Percentiles rank a stretch among this genome's conserved stretches.
phyloP scores from a whole-genome alignment of 2,329 filamentous ascomycete genomes.

The Chaetomiaceae sp. region DNA sequence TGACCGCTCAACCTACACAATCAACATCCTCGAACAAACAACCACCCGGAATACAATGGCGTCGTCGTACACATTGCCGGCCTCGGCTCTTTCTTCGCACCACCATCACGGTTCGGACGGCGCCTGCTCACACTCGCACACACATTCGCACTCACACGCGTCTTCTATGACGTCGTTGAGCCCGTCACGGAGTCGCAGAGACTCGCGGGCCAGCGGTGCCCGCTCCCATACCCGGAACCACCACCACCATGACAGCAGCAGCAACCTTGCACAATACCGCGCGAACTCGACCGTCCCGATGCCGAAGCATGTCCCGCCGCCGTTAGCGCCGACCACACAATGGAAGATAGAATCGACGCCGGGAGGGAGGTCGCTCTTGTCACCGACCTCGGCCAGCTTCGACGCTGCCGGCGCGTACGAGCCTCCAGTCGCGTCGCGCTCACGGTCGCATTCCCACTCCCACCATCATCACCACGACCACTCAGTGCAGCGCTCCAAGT shows the following conservation, averaged over 20 bases:
- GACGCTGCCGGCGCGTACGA: conserved; percentile 29
- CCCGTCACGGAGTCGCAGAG: conserved; percentile 19
- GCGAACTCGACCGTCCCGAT: conserved; percentile 33
- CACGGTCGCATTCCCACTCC: conserved; percentile 17
- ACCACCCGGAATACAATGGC: conserved; percentile 36
- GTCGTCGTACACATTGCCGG: conserved; percentile 51
- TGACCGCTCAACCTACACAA: neutral
- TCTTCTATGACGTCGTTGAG: conserved; percentile 21
- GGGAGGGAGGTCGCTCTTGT: conserved; percentile 38
- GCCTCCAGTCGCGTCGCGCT: conserved; percentile 22
- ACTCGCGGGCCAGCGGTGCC: conserved; percentile 9
- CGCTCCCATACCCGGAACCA: conserved; percentile 30
- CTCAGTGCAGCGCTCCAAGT: conserved; percentile 52
- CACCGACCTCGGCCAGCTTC: conserved; percentile 27
- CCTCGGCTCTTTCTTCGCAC: conserved; percentile 44
- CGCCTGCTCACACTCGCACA: conserved; percentile 31
- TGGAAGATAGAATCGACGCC: conserved; percentile 40
- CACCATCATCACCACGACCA: conserved; percentile 23
- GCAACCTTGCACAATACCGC: conserved; percentile 30
- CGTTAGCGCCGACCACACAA: conserved; percentile 34
- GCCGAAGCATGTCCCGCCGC: conserved; percentile 33
- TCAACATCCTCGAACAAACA: neutral
- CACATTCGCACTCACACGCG: conserved; percentile 31
- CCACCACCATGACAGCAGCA: conserved; percentile 28
- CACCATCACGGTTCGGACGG: conserved; percentile 34